phyloP scores from a whole-genome alignment of 345 rosid genomes.

The Populus nigra region DNA sequence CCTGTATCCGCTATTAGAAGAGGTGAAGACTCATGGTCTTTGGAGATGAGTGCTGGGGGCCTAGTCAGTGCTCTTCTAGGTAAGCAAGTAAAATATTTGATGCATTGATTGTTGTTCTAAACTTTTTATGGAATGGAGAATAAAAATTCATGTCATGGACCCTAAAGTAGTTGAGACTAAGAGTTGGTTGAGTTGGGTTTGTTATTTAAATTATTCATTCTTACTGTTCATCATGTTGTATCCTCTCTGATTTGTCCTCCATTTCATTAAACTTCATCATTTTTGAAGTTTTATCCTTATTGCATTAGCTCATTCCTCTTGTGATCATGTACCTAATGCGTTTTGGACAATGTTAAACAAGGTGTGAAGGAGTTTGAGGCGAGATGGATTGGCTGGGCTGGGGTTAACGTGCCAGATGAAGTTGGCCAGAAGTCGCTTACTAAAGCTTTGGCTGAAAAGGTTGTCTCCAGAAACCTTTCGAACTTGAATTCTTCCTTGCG shows the following conservation, averaged over 20 bases:
- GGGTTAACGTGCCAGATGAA: slow-evolving; percentile 97
- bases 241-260: slow-evolving; percentile 4
- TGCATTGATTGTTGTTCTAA: not conserved
- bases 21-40: slow-evolving; percentile 93
- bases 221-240: not conserved
- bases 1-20: slow-evolving; percentile 96
- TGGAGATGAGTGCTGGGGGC: slow-evolving; percentile 98
- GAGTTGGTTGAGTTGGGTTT: not conserved
- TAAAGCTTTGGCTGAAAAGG: slow-evolving; percentile 96
- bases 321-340: slow-evolving; percentile 27
- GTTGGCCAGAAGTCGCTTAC: slow-evolving; percentile 91
- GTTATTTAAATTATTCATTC: not conserved
- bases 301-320: slow-evolving; percentile 7
- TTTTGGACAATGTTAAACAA: slow-evolving; percentile 41
- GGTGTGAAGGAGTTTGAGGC: slow-evolving; percentile 99
- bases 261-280: not conserved
- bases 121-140: not conserved
- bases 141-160: not conserved
- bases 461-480: slow-evolving; percentile 15
- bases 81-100: slow-evolving; percentile 15
- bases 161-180: not conserved
- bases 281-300: not conserved
- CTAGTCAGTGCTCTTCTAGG: slow-evolving; percentile 94
- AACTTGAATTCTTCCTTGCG: not conserved
- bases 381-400: slow-evolving; percentile 99